These are phyloP conservation scores for Odontarrhena argentea DNA, from an alignment of 345 rosid species.

Conservation along the genomic window DNA sequence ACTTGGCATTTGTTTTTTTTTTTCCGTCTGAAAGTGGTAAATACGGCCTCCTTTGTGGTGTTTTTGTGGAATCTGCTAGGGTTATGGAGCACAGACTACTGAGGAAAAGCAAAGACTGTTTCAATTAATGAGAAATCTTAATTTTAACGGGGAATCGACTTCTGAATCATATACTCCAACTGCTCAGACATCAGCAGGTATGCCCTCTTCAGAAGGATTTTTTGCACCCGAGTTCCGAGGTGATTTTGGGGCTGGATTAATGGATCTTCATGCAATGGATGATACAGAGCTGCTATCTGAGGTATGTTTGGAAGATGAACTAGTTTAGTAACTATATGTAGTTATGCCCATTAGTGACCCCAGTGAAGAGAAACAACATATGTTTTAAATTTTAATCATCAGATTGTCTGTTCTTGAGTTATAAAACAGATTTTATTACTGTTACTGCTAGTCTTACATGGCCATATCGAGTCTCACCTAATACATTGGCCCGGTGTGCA, in stretches of 20 bases:
- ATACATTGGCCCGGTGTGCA: constrained; percentile 13
- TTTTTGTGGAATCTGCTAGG: constrained; percentile 50
- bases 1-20: background rate
- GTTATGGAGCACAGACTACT: constrained; percentile 92
- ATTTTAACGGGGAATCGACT: constrained; percentile 86
- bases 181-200: constrained; percentile 61
- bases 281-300: constrained; percentile 95
- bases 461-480: constrained; percentile 19
- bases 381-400: background rate
- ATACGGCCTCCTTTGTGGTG: constrained; percentile 21
- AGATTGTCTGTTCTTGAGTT: constrained; percentile 6
- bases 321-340: constrained; percentile 5
- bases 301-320: constrained; percentile 48
- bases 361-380: constrained; percentile 6
- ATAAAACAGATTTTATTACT: constrained; percentile 2
- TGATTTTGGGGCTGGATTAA: constrained; percentile 97
- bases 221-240: constrained; percentile 92
- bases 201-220: constrained; percentile 71
- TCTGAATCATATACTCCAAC: constrained; percentile 72
- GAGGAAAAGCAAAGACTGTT: constrained; percentile 97
- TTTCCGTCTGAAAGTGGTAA: background rate
- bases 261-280: constrained; percentile 99
- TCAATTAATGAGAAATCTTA: constrained; percentile 91
- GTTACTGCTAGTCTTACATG: constrained; percentile 5
- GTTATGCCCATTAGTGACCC: constrained; percentile 6